Conservation (phyloP, 2,329 filamentous ascomycete species). For the Ramularia collo-cygni region DNA sequence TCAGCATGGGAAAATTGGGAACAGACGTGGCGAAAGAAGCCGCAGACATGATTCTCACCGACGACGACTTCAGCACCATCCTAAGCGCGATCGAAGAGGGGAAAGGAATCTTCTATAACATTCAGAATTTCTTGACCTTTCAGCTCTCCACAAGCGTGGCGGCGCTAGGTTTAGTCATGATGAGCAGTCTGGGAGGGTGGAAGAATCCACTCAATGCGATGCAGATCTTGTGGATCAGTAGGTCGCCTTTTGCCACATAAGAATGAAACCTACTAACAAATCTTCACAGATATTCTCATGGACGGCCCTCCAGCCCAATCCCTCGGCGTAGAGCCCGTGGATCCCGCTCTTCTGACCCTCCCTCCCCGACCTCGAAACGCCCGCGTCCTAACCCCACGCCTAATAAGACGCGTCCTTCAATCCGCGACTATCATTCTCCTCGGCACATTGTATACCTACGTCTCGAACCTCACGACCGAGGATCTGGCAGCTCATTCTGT, state of each 20-base stretch:
- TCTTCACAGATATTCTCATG: slow-evolving; percentile 84
- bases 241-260: slow-evolving; percentile 34
- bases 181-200: slow-evolving; percentile 89
- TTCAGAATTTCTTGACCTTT: slow-evolving; percentile 98
- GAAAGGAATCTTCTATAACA: slow-evolving; percentile 99
- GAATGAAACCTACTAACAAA: slow-evolving; percentile 4
- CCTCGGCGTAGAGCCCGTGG: slow-evolving; percentile 88
- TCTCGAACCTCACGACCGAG: slow-evolving; percentile 80
- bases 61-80: slow-evolving; percentile 87
- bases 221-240: slow-evolving; percentile 99
- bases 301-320: slow-evolving; percentile 96
- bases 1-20: slow-evolving; percentile 90
- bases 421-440: slow-evolving; percentile 86
- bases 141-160: slow-evolving; percentile 96
- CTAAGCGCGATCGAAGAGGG: slow-evolving; percentile 94
- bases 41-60: slow-evolving; percentile 86
- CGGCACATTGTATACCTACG: slow-evolving; percentile 86
- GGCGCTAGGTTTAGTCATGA: slow-evolving; percentile 78
- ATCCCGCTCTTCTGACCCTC: slow-evolving; percentile 86
- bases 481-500: slow-evolving; percentile 53
- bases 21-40: slow-evolving; percentile 97
- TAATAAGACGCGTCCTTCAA: slow-evolving; percentile 78
- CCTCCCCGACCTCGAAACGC: slow-evolving; percentile 82
- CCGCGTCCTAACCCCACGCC: slow-evolving; percentile 76
- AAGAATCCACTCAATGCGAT: slow-evolving; percentile 96